Evolutionary conservation across 257 asterid genomes (phyloP).

Genomic region (Solanum microdontum): DNA sequence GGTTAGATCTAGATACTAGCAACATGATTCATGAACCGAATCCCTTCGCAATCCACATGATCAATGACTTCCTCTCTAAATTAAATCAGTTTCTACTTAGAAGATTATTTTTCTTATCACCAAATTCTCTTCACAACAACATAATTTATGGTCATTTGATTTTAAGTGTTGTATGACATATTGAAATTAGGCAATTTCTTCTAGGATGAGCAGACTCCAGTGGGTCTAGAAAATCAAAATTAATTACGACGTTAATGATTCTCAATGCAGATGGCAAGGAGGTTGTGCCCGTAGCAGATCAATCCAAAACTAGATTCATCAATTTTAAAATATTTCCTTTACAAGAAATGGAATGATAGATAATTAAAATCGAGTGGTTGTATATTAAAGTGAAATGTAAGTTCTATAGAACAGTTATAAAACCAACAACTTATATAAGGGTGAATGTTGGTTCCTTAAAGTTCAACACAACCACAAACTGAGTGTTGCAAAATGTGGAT

Average conservation of each 20-base stretch:
- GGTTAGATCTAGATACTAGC: not conserved
- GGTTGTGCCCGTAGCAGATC: not conserved
- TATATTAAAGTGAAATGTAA: not conserved
- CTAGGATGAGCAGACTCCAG: not conserved
- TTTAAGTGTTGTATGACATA: not conserved
- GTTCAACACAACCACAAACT: not conserved
- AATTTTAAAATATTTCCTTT: not conserved
- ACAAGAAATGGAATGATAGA: not conserved
- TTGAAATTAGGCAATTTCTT: not conserved
- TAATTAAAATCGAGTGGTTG: not conserved
- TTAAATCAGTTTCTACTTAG: not conserved
- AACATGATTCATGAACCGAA: not conserved
- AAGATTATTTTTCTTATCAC: not conserved
- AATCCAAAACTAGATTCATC: not conserved
- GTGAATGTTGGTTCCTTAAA: not conserved
- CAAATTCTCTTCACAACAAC: not conserved
- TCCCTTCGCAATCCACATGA: not conserved
- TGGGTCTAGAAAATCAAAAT: not conserved
- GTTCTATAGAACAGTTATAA: not conserved
- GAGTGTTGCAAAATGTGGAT: not conserved
- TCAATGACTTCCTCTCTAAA: not conserved
- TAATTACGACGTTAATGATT: not conserved
- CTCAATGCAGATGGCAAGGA: not conserved
- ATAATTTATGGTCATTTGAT: not conserved
- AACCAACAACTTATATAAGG: not conserved